Evolutionary conservation across 768 basidiomycete species (phyloP), one percentile per base, ranked within the genome.

Genomic region (Podaxis mareebaensis): DNA sequence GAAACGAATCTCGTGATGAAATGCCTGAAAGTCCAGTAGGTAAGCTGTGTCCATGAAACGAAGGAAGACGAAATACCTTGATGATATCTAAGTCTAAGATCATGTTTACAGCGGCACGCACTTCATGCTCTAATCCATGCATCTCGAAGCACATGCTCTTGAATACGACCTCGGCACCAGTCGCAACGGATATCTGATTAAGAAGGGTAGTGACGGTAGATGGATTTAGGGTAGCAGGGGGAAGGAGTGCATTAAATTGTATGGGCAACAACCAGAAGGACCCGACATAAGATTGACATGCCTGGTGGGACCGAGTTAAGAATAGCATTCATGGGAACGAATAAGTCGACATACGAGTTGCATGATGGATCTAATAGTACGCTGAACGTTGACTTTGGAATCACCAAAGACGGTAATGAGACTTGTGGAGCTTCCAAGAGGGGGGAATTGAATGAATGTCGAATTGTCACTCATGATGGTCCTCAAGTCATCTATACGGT

Each of bases 111-210:
- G 94, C 95, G 15, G 87, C 79, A 58, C 95, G 85, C 26, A 98
- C 94, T 80, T 98, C 93, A 55, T 90, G 84, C 73, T 98, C 95
- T 28, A 95, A 81, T 15, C 96, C 96, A 70, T 97, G 94, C 81
- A 97, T 88, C 78, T 99, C 96, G 69, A 99, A 98, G 75, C 93
- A 94, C 86, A 96, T 96, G 71, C 89, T 91, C 77, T 97, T 97
- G 80, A 96, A 98, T 6, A 97, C 95, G 30, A 96, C 87, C 72
- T 99, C 96, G 20, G 96, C 93, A 3, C 95, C 94, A 2, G 94
- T 92, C 10, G 87, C 81, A 65, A 90, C 84, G 17, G 95, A 90
- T 48, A 98, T 91, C 71, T 91, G 90, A 74, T 94, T 93, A 52
- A 98, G 81, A 40, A 97, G 82, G 1, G 89, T 85, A 20, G 93